These are phyloP conservation scores for Nematocida sp. DNA, from an alignment of 371 early-diverging fungal species.

Conservation along the genomic window DNA sequence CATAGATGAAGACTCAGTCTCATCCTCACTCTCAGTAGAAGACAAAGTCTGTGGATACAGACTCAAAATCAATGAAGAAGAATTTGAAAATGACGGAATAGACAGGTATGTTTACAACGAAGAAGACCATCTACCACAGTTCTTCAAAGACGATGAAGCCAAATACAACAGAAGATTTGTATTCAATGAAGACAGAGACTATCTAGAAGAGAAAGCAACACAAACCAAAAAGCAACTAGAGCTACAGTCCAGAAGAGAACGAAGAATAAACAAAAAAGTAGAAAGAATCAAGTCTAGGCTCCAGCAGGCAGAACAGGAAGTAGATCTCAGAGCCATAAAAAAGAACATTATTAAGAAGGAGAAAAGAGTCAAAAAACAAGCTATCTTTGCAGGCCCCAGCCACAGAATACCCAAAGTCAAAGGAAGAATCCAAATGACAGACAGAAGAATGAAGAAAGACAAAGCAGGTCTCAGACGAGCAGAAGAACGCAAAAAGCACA, in stretches of 20 bases:
- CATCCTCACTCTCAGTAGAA: constrained; percentile 54
- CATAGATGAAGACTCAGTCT: constrained; percentile 45
- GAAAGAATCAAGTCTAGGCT: constrained; percentile 55
- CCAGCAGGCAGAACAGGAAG: constrained; percentile 54
- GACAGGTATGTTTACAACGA: constrained; percentile 60
- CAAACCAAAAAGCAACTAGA: constrained; percentile 60
- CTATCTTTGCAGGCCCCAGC: constrained; percentile 59
- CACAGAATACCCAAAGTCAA: constrained; percentile 53
- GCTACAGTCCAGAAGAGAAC: constrained; percentile 46
- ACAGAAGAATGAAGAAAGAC: constrained; percentile 64
- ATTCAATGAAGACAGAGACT: constrained; percentile 48
- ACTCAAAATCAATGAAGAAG: constrained; percentile 59
- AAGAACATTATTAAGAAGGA: constrained; percentile 56
- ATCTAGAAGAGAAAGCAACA: constrained; percentile 33
- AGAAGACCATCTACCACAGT: constrained; percentile 60
- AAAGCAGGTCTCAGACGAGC: constrained; percentile 47
- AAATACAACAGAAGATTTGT: constrained; percentile 49
- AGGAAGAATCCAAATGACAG: constrained; percentile 60
- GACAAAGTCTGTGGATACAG: constrained; percentile 57
- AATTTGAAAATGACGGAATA: constrained; percentile 60
- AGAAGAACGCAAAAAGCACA: constrained; percentile 36
- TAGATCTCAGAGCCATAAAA: constrained; percentile 59
- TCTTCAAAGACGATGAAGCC: constrained; percentile 56
- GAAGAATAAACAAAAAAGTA: constrained; percentile 56
- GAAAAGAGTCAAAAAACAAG: constrained; percentile 44